Conservation (phyloP, 179 eudicot species). For the Silene vulgaris region DNA sequence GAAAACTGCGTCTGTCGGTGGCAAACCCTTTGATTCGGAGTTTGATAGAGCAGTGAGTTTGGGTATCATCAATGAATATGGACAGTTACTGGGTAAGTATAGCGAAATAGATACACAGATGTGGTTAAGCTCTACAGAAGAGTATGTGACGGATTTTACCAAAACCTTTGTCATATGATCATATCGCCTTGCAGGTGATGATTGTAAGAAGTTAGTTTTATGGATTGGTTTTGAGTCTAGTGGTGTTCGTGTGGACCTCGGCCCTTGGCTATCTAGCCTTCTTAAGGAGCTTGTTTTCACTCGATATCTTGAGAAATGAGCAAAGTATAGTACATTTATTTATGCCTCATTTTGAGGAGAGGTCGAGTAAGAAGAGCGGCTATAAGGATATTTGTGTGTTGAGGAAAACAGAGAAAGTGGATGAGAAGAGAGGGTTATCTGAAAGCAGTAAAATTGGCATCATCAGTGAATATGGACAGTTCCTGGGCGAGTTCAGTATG, state of each 20-base stretch:
- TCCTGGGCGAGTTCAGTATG: too few relatives aligned
- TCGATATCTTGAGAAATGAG: too few relatives aligned
- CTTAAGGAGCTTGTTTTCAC: too few relatives aligned
- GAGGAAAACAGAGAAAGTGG: too few relatives aligned
- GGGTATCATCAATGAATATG: constrained; percentile 28
- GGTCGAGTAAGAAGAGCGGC: too few relatives aligned
- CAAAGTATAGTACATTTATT: too few relatives aligned
- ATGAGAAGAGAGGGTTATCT: too few relatives aligned
- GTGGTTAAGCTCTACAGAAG: constrained; percentile 15
- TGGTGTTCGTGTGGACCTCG: not conserved
- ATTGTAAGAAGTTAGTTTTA: not conserved
- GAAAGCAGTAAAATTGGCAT: too few relatives aligned
- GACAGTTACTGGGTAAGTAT: constrained; percentile 25
- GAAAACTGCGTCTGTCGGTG: not conserved
- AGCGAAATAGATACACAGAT: constrained; percentile 27
- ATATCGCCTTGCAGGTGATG: not conserved
- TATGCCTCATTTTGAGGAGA: too few relatives aligned
- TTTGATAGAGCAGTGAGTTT: constrained; percentile 24
- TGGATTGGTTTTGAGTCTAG: not conserved
- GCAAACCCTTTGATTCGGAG: not conserved
- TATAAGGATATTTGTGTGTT: too few relatives aligned
- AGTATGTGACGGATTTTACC: constrained; percentile 2
- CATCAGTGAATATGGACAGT: too few relatives aligned
- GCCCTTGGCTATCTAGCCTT: too few relatives aligned
- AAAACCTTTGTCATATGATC: not conserved